These are phyloP conservation scores for Candolleomyces aberdarensis DNA, from an alignment of 768 basidiomycete genomes.

Conservation along the genomic window DNA sequence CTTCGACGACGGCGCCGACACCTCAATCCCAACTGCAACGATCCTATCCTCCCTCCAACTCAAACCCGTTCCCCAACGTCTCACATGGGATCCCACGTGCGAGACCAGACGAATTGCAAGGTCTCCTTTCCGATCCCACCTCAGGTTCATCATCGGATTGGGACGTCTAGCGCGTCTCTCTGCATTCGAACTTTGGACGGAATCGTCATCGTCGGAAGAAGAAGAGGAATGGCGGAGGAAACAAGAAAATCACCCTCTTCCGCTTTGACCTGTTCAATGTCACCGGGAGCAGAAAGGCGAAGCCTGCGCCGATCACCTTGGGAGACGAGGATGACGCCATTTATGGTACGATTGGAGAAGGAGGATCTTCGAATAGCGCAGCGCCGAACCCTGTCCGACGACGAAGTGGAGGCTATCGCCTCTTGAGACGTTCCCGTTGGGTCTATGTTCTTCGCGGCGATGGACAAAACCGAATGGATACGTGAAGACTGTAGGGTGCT, in stretches of 20 bases:
- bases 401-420: slow-evolving; percentile 70
- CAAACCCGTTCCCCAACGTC: slow-evolving; percentile 15
- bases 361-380: neutral
- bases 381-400: slow-evolving; percentile 57
- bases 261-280: slow-evolving; percentile 56
- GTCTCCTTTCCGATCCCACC: slow-evolving; percentile 32
- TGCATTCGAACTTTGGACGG: slow-evolving; percentile 59
- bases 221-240: slow-evolving; percentile 28
- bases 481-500: slow-evolving; percentile 82
- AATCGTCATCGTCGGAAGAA: slow-evolving; percentile 17
- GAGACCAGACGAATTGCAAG: slow-evolving; percentile 36
- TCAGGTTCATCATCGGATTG: slow-evolving; percentile 73
- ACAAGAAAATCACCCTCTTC: slow-evolving; percentile 51
- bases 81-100: slow-evolving; percentile 32
- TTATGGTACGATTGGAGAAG: slow-evolving; percentile 7
- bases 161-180: slow-evolving; percentile 60
- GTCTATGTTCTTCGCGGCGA: slow-evolving; percentile 71
- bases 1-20: neutral
- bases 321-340: slow-evolving; percentile 49
- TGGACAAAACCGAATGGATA: slow-evolving; percentile 85
- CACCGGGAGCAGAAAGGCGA: slow-evolving; percentile 34
- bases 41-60: neutral
- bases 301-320: slow-evolving; percentile 49
- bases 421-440: slow-evolving; percentile 80
- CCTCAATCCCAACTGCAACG: no score